A percentile compares a stretch with the other conserved stretches of the same genome.
These are phyloP conservation scores for Candida coquimbonensis DNA, from an alignment of 805 yeast species.

Conservation along the genomic window DNA sequence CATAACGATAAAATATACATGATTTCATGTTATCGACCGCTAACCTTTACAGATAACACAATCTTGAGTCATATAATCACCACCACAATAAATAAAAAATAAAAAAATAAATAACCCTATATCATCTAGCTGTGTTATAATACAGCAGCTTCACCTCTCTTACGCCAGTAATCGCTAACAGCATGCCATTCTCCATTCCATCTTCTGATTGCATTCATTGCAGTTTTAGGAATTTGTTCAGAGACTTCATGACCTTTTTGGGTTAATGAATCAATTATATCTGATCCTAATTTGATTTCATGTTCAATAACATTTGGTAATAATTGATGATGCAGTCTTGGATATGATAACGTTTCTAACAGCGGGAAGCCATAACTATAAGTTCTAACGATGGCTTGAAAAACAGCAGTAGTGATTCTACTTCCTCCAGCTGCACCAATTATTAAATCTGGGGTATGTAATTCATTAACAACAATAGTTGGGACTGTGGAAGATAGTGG, in stretches of 20 bases:
- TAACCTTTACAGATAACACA: too few relatives aligned
- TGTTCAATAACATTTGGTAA: conserved; percentile 62
- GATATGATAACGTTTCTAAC: conserved; percentile 66
- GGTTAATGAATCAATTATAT: conserved; percentile 29
- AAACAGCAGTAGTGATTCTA: conserved; percentile 71
- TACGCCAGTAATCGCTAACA: conserved; percentile 88
- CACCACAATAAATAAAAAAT: background rate
- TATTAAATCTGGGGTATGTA: conserved; percentile 50
- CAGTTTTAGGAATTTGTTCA: conserved; percentile 40
- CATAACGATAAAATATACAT: too few relatives aligned
- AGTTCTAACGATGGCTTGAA: conserved; percentile 69
- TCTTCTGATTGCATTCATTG: conserved; percentile 49
- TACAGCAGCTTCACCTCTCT: conserved; percentile 64
- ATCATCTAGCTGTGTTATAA: background rate
- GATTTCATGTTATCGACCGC: too few relatives aligned
- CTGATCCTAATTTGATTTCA: conserved; percentile 47
- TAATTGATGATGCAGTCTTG: conserved; percentile 85
- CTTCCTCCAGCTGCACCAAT: conserved; percentile 96
- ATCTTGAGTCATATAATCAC: background rate
- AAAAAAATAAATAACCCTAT: background rate
- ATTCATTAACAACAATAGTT: conserved; percentile 47
- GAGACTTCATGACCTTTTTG: conserved; percentile 44
- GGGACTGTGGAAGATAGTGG: conserved; percentile 86
- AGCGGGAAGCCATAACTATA: conserved; percentile 53
- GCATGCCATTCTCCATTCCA: conserved; percentile 45